phyloP scores from a whole-genome alignment of 2,329 filamentous ascomycete species.

The Calonectria henricotiae region DNA sequence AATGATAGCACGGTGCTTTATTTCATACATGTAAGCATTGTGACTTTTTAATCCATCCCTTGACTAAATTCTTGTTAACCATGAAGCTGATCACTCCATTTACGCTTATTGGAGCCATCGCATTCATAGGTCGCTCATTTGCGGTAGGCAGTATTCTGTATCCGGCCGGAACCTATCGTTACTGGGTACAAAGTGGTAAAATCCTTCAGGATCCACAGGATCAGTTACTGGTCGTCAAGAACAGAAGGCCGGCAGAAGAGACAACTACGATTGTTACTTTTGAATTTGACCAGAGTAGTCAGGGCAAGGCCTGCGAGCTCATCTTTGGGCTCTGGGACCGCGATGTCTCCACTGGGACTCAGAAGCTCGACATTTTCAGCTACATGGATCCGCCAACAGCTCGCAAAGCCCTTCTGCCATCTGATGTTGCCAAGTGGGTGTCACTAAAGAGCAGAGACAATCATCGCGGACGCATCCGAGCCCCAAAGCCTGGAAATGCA shows the following conservation, averaged over 20 bases:
- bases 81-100: too few relatives aligned
- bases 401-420: neutral
- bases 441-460: slow-evolving; percentile 28
- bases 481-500: slow-evolving; percentile 26
- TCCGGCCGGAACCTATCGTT: slow-evolving; percentile 30
- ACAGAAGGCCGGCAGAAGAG: slow-evolving; percentile 26
- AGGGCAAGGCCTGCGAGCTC: slow-evolving; percentile 31
- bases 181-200: slow-evolving; percentile 28
- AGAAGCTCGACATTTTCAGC: slow-evolving; percentile 33
- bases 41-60: too few relatives aligned
- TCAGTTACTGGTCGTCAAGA: slow-evolving; percentile 37
- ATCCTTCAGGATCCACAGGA: slow-evolving; percentile 27
- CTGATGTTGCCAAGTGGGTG: slow-evolving; percentile 13
- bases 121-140: neutral
- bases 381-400: slow-evolving; percentile 20
- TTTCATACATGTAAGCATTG: too few relatives aligned
- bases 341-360: neutral
- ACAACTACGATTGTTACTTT: slow-evolving; percentile 35
- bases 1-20: too few relatives aligned
- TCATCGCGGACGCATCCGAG: slow-evolving; percentile 20
- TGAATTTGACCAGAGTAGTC: slow-evolving; percentile 26
- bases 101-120: neutral
- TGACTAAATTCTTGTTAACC: too few relatives aligned
- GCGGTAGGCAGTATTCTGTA: slow-evolving; percentile 18
- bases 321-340: slow-evolving; percentile 33